phyloP scores from a whole-genome alignment of 495 filamentous ascomycete species.

The Daldinia bambusicola region DNA sequence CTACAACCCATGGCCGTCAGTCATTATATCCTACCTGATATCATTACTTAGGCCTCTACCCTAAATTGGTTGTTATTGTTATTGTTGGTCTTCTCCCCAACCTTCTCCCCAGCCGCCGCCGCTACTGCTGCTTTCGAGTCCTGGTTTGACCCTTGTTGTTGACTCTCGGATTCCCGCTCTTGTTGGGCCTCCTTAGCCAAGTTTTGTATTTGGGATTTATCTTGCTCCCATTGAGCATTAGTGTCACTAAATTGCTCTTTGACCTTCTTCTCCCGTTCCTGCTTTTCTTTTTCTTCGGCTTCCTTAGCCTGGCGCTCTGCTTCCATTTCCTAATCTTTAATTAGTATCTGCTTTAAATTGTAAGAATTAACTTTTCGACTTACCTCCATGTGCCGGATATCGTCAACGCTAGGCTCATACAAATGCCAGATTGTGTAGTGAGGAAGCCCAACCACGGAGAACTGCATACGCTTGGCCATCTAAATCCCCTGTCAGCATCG shows the following conservation, averaged over 20 bases:
- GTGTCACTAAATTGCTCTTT: slow-evolving; percentile 76
- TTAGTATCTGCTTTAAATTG: slow-evolving; percentile 13
- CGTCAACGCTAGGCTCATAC: slow-evolving; percentile 97
- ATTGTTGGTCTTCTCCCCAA: slow-evolving; percentile 38
- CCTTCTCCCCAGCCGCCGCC: slow-evolving; percentile 19
- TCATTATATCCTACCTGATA: slow-evolving; percentile 28
- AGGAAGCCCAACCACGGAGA: slow-evolving; percentile 94
- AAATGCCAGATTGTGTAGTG: slow-evolving; percentile 99
- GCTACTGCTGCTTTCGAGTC: slow-evolving; percentile 43
- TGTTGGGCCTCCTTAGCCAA: slow-evolving; percentile 63
- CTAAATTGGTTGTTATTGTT: slow-evolving; percentile 29
- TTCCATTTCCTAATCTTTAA: slow-evolving; percentile 78
- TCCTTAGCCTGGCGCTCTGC: slow-evolving; percentile 77
- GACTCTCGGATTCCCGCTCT: slow-evolving; percentile 34
- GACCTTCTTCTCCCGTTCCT: slow-evolving; percentile 71
- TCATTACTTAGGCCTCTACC: slow-evolving; percentile 42
- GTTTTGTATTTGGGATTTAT: slow-evolving; percentile 79
- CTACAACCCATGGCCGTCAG: slow-evolving; percentile 17
- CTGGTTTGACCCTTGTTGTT: slow-evolving; percentile 35
- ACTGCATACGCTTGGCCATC: slow-evolving; percentile 97
- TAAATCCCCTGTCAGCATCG: slow-evolving; percentile 57
- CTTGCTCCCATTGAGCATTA: slow-evolving; percentile 80
- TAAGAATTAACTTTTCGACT: slow-evolving; percentile 27
- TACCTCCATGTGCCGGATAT: slow-evolving; percentile 95
- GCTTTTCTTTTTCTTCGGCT: slow-evolving; percentile 74